phyloP scores from a whole-genome alignment of 306 rosid species.

The Prunus dulcis region DNA sequence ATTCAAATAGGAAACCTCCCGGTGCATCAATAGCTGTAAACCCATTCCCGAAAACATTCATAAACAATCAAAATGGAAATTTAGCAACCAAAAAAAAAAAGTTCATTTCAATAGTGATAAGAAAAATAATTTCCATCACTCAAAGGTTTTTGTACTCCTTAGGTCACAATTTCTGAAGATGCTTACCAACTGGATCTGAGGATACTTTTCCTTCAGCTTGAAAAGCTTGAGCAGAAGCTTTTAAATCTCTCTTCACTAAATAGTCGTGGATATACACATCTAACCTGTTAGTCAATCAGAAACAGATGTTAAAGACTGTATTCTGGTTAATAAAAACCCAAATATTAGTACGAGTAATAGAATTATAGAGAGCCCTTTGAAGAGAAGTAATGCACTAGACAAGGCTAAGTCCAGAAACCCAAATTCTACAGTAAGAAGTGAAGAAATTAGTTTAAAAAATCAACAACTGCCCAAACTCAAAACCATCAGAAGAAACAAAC shows the following conservation, averaged over 20 bases:
- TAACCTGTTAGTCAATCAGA: conserved; percentile 57
- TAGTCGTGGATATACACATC: conserved; percentile 99
- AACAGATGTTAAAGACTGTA: conserved; percentile 10
- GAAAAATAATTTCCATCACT: conserved; percentile 1
- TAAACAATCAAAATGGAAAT: conserved; percentile 12
- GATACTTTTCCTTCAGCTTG: conserved; percentile 98
- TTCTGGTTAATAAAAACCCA: neutral
- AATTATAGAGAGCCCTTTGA: neutral
- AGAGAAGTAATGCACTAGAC: neutral
- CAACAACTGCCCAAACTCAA: conserved; percentile 5
- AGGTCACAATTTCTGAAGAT: conserved; percentile 8
- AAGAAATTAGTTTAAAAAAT: neutral
- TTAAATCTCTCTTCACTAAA: conserved; percentile 89
- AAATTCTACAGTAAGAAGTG: neutral
- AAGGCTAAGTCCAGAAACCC: conserved; percentile 6
- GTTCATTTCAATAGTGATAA: neutral
- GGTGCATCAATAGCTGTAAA: conserved; percentile 98
- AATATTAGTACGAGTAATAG: neutral
- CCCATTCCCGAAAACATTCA: conserved; percentile 21
- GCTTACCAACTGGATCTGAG: conserved; percentile 98
- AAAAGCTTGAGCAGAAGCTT: conserved; percentile 97
- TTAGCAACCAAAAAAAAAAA: conserved; percentile 1
- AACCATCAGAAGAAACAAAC: conserved; percentile 11
- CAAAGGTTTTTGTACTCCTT: conserved; percentile 7
- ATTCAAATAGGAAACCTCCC: conserved; percentile 94